Evolutionary conservation across 257 asterid genomes (phyloP).

Genomic region (Capsicum pubescens): DNA sequence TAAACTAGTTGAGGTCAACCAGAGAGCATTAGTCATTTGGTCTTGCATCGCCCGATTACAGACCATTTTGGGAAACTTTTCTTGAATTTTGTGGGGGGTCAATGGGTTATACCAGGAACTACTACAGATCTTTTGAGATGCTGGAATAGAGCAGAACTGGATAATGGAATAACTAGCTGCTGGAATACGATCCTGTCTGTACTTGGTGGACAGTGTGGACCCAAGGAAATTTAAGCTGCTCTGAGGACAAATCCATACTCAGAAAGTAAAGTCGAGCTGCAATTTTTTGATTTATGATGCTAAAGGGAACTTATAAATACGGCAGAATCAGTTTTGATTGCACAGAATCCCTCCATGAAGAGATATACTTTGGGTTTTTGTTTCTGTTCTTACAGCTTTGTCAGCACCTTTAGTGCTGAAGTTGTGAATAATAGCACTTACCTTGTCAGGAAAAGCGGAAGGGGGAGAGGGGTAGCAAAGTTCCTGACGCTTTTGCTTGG

Average conservation of each 20-base stretch:
- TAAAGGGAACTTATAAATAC: not conserved
- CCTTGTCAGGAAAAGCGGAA: not conserved
- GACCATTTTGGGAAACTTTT: not conserved
- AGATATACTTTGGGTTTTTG: not conserved
- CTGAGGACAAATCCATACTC: not conserved
- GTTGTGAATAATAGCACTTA: not conserved
- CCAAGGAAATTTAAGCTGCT: not conserved
- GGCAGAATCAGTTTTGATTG: constrained; percentile 3
- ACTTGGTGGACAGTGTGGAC: constrained; percentile 13
- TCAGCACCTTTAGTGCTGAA: not conserved
- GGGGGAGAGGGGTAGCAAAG: not conserved
- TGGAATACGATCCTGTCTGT: not conserved
- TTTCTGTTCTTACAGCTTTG: not conserved
- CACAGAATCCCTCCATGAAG: not conserved
- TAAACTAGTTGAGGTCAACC: not conserved
- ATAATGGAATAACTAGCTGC: not conserved
- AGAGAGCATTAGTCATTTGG: not conserved
- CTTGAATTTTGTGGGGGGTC: not conserved
- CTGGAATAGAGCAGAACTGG: constrained; percentile 6
- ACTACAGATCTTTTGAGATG: not conserved
- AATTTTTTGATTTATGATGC: not conserved
- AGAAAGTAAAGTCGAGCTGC: not conserved
- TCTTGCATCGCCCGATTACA: constrained; percentile 6
- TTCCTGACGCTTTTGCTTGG: not conserved
- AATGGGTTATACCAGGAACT: not conserved